Percentiles rank a stretch among this genome's conserved stretches.
phyloP scores from a whole-genome alignment of 202 grass and related monocot genomes.

The Hordeum pubiflorum region DNA sequence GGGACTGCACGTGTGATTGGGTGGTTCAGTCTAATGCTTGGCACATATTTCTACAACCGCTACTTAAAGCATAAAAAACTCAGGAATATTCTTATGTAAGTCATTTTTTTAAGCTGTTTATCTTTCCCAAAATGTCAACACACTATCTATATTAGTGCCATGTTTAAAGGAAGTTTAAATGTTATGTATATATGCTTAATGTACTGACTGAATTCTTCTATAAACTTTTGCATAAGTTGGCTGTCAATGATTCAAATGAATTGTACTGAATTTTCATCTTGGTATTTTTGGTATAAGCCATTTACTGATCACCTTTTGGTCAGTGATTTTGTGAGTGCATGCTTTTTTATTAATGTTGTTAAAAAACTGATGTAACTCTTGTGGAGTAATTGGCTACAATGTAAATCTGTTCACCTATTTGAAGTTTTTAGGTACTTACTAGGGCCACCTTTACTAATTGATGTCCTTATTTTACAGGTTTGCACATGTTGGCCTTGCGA shows the following conservation, averaged over 20 bases:
- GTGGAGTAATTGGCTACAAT: not conserved
- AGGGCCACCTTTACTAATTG: slow-evolving; percentile 15
- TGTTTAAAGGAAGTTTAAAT: slow-evolving; percentile 4
- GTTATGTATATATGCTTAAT: not conserved
- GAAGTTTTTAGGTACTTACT: not conserved
- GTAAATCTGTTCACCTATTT: not conserved
- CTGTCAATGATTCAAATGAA: not conserved
- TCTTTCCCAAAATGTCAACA: not conserved
- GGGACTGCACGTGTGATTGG: slow-evolving; percentile 67
- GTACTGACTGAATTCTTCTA: not conserved
- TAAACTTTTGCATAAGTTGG: not conserved
- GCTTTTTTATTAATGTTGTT: not conserved
- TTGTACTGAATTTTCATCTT: not conserved
- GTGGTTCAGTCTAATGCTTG: slow-evolving; percentile 68
- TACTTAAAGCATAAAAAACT: slow-evolving; percentile 63
- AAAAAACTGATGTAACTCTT: not conserved
- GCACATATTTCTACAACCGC: slow-evolving; percentile 66
- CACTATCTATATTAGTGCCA: not conserved
- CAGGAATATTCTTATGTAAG: slow-evolving; percentile 70
- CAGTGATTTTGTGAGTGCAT: not conserved
- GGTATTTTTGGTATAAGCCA: not conserved
- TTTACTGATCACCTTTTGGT: not conserved
- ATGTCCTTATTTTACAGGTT: slow-evolving; percentile 43
- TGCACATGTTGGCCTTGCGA: slow-evolving; percentile 59
- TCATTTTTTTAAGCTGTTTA: slow-evolving; percentile 12